Percentiles rank a stretch among this genome's conserved stretches.
These are phyloP conservation scores for Aureobasidium sp. DNA, from an alignment of 2,329 filamentous ascomycete genomes.

Conservation along the genomic window DNA sequence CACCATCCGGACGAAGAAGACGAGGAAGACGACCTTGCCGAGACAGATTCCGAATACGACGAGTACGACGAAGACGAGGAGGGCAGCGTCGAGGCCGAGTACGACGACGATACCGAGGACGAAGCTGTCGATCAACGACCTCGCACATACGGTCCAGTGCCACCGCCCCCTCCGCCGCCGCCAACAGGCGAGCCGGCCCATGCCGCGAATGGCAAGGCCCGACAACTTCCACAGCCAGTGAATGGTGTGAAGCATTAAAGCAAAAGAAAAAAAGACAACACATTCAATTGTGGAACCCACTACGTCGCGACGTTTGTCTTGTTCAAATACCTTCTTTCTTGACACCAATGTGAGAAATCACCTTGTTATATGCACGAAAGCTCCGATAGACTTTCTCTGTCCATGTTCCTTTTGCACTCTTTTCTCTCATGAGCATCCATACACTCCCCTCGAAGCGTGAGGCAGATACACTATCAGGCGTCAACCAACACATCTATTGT, in stretches of 20 bases:
- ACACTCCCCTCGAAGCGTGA: slow-evolving; percentile 16
- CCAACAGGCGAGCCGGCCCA: slow-evolving; percentile 2
- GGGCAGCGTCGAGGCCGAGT: slow-evolving; percentile 55
- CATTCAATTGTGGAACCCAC: slow-evolving; percentile 1
- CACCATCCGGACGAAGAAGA: slow-evolving; percentile 21
- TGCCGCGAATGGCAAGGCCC: background rate
- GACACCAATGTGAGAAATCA: background rate
- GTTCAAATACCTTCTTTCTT: background rate
- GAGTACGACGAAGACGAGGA: slow-evolving; percentile 48
- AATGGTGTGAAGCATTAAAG: slow-evolving; percentile 23
- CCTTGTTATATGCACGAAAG: background rate
- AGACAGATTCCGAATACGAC: slow-evolving; percentile 55
- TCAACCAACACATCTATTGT: slow-evolving; percentile 19
- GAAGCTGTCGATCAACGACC: slow-evolving; percentile 28
- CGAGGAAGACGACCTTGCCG: slow-evolving; percentile 32
- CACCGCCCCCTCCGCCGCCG: slow-evolving; percentile 42
- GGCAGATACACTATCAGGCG: slow-evolving; percentile 27
- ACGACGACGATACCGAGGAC: slow-evolving; percentile 55
- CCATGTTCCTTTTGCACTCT: background rate
- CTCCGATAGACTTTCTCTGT: background rate
- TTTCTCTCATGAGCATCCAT: background rate
- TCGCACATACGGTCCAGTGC: slow-evolving; percentile 35
- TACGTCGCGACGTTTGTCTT: slow-evolving; percentile 10
- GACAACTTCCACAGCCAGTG: slow-evolving; percentile 17
- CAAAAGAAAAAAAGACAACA: slow-evolving; percentile 15